Conservation (phyloP, 139 green algal genomes). For the Nannochloris sp. region DNA sequence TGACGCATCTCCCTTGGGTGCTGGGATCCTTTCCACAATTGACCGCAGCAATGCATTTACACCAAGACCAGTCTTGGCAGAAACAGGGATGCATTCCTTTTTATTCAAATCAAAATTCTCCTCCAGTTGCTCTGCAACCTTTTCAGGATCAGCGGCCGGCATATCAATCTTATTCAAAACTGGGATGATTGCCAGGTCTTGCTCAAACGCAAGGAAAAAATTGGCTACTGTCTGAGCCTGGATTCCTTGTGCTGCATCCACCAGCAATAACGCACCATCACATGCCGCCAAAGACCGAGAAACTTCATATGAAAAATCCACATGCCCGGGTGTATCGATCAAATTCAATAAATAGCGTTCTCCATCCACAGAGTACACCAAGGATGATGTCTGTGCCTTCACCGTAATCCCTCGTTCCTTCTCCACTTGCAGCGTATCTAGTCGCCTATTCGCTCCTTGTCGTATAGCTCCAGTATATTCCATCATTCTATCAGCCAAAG, state of each 20-base stretch:
- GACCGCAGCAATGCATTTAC: slow-evolving; percentile 56
- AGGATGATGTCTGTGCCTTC: slow-evolving; percentile 77
- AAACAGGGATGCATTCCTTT: slow-evolving; percentile 35
- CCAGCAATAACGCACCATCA: slow-evolving; percentile 81
- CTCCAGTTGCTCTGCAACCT: slow-evolving; percentile 54
- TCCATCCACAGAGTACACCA: slow-evolving; percentile 51
- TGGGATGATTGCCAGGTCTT: slow-evolving; percentile 74
- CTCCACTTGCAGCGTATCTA: slow-evolving; percentile 71
- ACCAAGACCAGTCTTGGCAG: slow-evolving; percentile 62
- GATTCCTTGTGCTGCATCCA: slow-evolving; percentile 69
- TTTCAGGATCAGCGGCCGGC: slow-evolving; percentile 59
- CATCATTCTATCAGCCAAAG: slow-evolving; percentile 67
- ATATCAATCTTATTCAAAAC: slow-evolving; percentile 93
- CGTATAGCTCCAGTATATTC: slow-evolving; percentile 33
- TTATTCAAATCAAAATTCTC: slow-evolving; percentile 57
- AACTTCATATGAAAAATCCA: slow-evolving; percentile 38
- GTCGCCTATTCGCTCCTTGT: slow-evolving; percentile 39
- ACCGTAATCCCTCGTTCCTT: slow-evolving; percentile 87
- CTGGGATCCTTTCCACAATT: slow-evolving; percentile 55
- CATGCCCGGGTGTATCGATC: slow-evolving; percentile 67
- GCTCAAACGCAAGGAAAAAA: slow-evolving; percentile 86
- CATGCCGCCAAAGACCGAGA: slow-evolving; percentile 59
- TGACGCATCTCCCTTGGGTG: slow-evolving; percentile 27
- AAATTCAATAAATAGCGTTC: slow-evolving; percentile 75
- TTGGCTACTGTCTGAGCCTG: slow-evolving; percentile 85